phyloP scores from a whole-genome alignment of 2,329 filamentous ascomycete species.

The Rhytidhysteron rufulum region DNA sequence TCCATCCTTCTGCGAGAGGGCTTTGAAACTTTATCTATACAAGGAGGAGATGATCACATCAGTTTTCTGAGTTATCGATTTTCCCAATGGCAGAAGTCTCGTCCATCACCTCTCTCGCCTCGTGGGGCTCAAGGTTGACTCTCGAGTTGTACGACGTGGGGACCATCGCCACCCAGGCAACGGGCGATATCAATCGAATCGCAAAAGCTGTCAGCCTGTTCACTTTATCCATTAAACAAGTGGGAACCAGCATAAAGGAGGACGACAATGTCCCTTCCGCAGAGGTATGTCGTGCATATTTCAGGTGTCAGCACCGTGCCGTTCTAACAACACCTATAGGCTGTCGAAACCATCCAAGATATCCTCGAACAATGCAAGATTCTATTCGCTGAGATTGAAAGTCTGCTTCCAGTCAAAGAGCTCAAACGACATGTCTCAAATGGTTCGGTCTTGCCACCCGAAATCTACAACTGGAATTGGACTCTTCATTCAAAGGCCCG shows the following conservation, averaged over 20 bases:
- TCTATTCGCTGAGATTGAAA: constrained; percentile 26
- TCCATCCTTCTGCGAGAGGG: too few species aligned
- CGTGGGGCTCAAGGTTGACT: constrained; percentile 29
- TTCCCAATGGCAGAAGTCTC: constrained; percentile 32
- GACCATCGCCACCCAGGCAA: constrained; percentile 17
- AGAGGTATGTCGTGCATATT: constrained; percentile 21
- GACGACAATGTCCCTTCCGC: constrained; percentile 33
- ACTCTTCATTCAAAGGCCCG: constrained; percentile 14
- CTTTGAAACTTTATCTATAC: too few species aligned
- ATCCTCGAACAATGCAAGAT: constrained; percentile 27
- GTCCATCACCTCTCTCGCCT: constrained; percentile 31
- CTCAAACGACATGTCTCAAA: background rate
- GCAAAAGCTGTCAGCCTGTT: constrained; percentile 33
- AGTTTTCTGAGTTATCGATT: too few species aligned
- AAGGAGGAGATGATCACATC: too few species aligned
- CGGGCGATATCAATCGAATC: constrained; percentile 23
- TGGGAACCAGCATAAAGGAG: constrained; percentile 34
- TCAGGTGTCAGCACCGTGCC: background rate
- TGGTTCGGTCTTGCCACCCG: constrained; percentile 1
- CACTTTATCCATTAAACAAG: constrained; percentile 33
- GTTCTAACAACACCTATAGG: constrained; percentile 10
- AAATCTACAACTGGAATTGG: constrained; percentile 7
- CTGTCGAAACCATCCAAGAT: constrained; percentile 31
- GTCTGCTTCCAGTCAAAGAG: constrained; percentile 11
- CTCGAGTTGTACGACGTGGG: constrained; percentile 31